Conservation (phyloP, 805 yeast genomes). For the Starmerella bacillaris region DNA sequence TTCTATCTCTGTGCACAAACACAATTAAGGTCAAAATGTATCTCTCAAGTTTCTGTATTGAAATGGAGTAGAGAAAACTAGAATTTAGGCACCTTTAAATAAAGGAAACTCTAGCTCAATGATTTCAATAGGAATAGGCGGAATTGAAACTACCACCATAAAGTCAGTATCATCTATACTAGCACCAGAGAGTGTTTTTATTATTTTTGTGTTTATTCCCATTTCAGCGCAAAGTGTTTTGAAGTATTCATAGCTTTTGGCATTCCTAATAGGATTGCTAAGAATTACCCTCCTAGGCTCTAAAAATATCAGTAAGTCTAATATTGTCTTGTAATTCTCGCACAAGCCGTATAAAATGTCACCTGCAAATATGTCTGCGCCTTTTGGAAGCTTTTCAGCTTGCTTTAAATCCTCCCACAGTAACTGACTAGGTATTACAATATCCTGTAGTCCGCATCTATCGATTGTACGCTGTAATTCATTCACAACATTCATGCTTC, state of each 20-base stretch:
- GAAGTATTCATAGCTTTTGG: constrained; percentile 6
- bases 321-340: constrained; percentile 2
- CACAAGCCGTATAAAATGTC: constrained; percentile 12
- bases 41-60: too few species aligned
- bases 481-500: constrained; percentile 6
- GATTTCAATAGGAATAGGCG: constrained; percentile 12
- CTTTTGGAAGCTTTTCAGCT: constrained; percentile 5
- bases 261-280: constrained; percentile 11
- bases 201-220: background rate
- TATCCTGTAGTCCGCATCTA: background rate
- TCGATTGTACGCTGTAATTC: constrained; percentile 1
- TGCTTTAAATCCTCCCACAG: constrained; percentile 9
- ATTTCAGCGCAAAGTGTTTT: constrained; percentile 2
- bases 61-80: too few species aligned
- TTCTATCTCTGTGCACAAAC: too few species aligned
- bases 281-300: constrained; percentile 3
- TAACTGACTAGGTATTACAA: constrained; percentile 2
- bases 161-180: constrained; percentile 7
- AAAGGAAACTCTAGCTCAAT: constrained; percentile 2
- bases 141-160: constrained; percentile 10
- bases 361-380: constrained; percentile 8
- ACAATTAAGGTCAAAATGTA: too few species aligned
- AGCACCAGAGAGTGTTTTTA: constrained; percentile 1
- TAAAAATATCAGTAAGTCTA: constrained; percentile 4
- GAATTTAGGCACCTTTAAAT: too few species aligned